A percentile compares a stretch with the other conserved stretches of the same genome.
These are phyloP conservation scores for Acrocalymma vagum DNA, from an alignment of 2,329 filamentous ascomycete species.

Conservation along the genomic window DNA sequence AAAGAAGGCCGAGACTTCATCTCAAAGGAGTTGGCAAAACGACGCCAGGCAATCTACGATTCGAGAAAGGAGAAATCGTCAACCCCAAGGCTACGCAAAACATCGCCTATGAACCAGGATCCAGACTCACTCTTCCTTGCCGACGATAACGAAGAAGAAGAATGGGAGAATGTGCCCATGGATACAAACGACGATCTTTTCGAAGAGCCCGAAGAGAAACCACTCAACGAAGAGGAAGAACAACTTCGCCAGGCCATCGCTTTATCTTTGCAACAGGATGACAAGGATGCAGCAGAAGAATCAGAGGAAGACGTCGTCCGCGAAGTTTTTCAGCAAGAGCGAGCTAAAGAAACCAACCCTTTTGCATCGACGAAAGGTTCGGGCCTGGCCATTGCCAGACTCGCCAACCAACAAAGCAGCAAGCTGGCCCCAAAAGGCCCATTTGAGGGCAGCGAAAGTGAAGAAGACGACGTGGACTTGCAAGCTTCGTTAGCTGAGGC, in stretches of 20 bases:
- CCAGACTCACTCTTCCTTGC: conserved; percentile 66
- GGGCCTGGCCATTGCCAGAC: conserved; percentile 71
- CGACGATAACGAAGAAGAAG: conserved; percentile 51
- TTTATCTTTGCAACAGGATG: conserved; percentile 76
- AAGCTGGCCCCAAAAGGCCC: conserved; percentile 52
- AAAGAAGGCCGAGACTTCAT: conserved; percentile 45
- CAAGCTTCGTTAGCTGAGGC: conserved; percentile 78
- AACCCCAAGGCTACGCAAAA: conserved; percentile 22
- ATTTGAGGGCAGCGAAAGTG: conserved; percentile 60
- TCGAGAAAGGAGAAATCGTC: conserved; percentile 41
- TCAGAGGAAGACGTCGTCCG: conserved; percentile 53
- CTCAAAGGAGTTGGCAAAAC: conserved; percentile 49
- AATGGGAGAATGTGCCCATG: conserved; percentile 49
- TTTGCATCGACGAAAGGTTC: conserved; percentile 52
- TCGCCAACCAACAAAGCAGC: conserved; percentile 77
- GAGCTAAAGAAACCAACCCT: conserved; percentile 52
- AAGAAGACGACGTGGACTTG: conserved; percentile 81
- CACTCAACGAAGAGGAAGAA: conserved; percentile 70
- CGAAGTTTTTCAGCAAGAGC: conserved; percentile 56
- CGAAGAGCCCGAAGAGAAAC: conserved; percentile 53
- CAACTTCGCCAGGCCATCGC: conserved; percentile 85
- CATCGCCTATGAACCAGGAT: conserved; percentile 43
- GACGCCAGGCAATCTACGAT: conserved; percentile 58
- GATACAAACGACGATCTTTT: conserved; percentile 67
- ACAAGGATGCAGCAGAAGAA: conserved; percentile 59